Base-by-base conservation (phyloP, 495 filamentous ascomycete genomes). In the Bryoglossum gracile region DNA sequence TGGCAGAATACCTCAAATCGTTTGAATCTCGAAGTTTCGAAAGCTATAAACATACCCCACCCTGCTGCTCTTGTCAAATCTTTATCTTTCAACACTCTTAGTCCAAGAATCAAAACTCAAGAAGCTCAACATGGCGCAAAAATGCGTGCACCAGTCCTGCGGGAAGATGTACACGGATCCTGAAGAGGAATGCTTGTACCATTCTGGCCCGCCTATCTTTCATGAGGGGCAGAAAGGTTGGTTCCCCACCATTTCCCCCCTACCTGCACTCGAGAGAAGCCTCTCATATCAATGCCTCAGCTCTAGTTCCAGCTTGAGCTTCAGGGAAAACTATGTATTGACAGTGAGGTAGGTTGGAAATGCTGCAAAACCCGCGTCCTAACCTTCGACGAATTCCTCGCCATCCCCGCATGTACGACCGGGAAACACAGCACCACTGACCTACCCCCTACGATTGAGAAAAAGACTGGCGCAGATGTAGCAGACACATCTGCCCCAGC, bases 221-320 rank as follows among this genome's bases (percentile, higher is more conserved):
- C 92, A 99, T 65, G 92, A 99, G 72, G 92, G 92, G 34, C 91
- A 97, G 68, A 98, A 98, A 82, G 92, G 92, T 95, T 72, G 61
- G 73, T 66, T 53, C n/a, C n/a, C n/a, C n/a, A n/a, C n/a, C n/a
- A n/a, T n/a, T n/a, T n/a, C n/a, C n/a, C n/a, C n/a, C n/a, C n/a
- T n/a, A n/a, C n/a, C n/a, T n/a, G n/a, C n/a, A n/a, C n/a, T n/a
- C n/a, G n/a, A n/a, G n/a, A n/a, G n/a, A n/a, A n/a, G n/a, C n/a
- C n/a, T n/a, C n/a, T n/a, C n/a, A 22, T 52, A 14, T 5, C 9
- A 21, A 18, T 8, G 19, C 22, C 1, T 43, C 23, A 13, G 3
- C 34, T 42, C 46, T 11, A 28, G 25, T 5, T 43, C 24, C 24
- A n/a, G 8, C 23, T 32, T 2, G 25, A 37, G 17, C 33, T 17